phyloP scores from a whole-genome alignment of 2,329 filamentous ascomycete genomes.

The Apiospora arundinis region DNA sequence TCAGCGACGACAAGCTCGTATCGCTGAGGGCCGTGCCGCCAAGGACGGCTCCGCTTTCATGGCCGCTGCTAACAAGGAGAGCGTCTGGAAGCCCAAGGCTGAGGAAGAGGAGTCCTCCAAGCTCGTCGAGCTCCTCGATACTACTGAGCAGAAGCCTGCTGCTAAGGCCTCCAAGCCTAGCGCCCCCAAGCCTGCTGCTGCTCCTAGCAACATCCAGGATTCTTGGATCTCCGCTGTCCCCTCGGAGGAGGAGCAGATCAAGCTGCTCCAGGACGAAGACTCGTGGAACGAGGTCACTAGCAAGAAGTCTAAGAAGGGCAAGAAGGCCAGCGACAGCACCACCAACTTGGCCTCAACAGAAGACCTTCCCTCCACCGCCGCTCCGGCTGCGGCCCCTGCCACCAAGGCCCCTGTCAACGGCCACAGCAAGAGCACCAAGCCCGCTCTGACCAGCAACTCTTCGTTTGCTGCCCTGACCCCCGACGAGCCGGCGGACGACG shows the following conservation, averaged over 20 bases:
- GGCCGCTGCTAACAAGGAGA: conserved; percentile 50
- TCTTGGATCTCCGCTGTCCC: conserved; percentile 59
- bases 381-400: conserved; percentile 28
- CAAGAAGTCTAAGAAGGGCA: conserved; percentile 44
- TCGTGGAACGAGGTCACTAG: conserved; percentile 65
- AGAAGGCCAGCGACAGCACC: conserved; percentile 41
- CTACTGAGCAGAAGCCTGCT: conserved; percentile 52
- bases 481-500: conserved; percentile 39
- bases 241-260: conserved; percentile 68
- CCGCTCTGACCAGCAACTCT: conserved; percentile 40
- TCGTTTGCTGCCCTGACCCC: conserved; percentile 43
- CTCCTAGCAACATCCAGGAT: conserved; percentile 41
- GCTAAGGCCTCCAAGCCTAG: conserved; percentile 36
- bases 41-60: conserved; percentile 76
- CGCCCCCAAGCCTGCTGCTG: conserved; percentile 36
- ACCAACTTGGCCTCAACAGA: conserved; percentile 30
- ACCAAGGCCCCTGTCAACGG: conserved; percentile 33
- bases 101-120: conserved; percentile 39
- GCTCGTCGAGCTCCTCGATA: conserved; percentile 61
- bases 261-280: conserved; percentile 59
- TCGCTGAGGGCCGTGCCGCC: conserved; percentile 81
- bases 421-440: conserved; percentile 38
- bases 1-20: conserved; percentile 81
- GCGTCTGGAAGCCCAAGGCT: conserved; percentile 44
- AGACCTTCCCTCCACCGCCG: conserved; percentile 27